A percentile compares a stretch with the other conserved stretches of the same genome.
phyloP scores from a whole-genome alignment of 148 eudicot species.

The Camellia sinensis region DNA sequence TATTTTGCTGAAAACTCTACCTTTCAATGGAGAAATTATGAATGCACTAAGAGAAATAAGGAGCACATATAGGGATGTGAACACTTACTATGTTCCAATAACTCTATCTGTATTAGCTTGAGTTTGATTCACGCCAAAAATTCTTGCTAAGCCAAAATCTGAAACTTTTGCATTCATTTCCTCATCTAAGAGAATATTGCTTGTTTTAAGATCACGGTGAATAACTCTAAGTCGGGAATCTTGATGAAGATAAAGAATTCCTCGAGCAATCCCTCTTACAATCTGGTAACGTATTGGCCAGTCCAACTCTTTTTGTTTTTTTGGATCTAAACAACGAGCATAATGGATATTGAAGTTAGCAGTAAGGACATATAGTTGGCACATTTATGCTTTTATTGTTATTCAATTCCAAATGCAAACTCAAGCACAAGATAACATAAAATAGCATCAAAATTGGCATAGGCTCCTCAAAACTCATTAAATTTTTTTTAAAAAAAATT shows the following conservation, averaged over 20 bases:
- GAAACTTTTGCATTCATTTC: slow-evolving; percentile 36
- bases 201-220: slow-evolving; percentile 36
- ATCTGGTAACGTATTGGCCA: slow-evolving; percentile 34
- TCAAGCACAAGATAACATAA: not conserved
- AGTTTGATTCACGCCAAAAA: slow-evolving; percentile 34
- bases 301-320: slow-evolving; percentile 16
- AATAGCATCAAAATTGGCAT: no score
- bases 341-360: not conserved
- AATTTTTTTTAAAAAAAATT: no score
- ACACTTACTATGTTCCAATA: slow-evolving; percentile 45
- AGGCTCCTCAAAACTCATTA: no score
- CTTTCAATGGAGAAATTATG: no score
- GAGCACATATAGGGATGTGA: not conserved
- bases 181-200: slow-evolving; percentile 36
- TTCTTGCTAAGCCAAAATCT: slow-evolving; percentile 39
- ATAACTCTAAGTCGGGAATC: slow-evolving; percentile 31
- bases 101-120: slow-evolving; percentile 30
- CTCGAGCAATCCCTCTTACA: slow-evolving; percentile 27
- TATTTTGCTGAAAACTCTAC: not conserved
- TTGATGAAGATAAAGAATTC: slow-evolving; percentile 35
- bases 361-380: not conserved
- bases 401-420: not conserved
- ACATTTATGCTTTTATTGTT: not conserved
- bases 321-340: slow-evolving; percentile 18
- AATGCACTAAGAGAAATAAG: not conserved